Conservation (phyloP, 495 filamentous ascomycete genomes). For the Penicillium samsonianum region DNA sequence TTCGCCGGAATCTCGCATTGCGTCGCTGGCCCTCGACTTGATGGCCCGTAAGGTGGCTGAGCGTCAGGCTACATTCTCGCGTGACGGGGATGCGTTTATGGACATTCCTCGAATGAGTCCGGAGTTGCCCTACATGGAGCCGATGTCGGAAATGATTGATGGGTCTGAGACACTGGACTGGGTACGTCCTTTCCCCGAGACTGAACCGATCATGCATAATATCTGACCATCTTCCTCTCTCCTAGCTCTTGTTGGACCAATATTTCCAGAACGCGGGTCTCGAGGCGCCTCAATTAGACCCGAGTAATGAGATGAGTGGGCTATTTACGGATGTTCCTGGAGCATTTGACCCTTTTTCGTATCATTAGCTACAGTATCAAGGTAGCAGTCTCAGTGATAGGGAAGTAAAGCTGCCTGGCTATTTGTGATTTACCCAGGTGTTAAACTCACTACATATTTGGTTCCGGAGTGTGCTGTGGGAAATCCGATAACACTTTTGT, state of each 20-base stretch:
- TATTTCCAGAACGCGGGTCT: slow-evolving; percentile 12
- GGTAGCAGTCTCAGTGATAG: not conserved
- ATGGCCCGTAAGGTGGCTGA: slow-evolving; percentile 28
- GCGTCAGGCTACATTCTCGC: not conserved
- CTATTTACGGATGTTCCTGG: not conserved
- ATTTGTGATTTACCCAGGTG: not conserved
- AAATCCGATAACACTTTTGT: not conserved
- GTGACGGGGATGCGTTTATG: not conserved
- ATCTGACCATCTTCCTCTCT: not conserved
- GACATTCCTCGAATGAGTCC: not conserved
- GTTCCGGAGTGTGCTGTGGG: not conserved
- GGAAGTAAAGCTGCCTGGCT: not conserved
- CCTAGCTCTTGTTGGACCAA: slow-evolving; percentile 12
- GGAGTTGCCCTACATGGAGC: slow-evolving; percentile 25
- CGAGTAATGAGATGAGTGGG: not conserved
- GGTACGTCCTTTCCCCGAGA: slow-evolving; percentile 24
- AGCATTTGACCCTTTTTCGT: not conserved
- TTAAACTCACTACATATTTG: not conserved
- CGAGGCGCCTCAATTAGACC: not conserved
- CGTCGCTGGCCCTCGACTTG: slow-evolving; percentile 20
- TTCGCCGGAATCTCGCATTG: slow-evolving; percentile 18
- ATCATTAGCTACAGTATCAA: not conserved
- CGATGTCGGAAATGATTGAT: slow-evolving; percentile 36
- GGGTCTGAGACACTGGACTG: slow-evolving; percentile 39
- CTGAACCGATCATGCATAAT: not conserved